Base-by-base conservation (phyloP, 345 rosid genomes). In the Boechera divaricarpa region DNA sequence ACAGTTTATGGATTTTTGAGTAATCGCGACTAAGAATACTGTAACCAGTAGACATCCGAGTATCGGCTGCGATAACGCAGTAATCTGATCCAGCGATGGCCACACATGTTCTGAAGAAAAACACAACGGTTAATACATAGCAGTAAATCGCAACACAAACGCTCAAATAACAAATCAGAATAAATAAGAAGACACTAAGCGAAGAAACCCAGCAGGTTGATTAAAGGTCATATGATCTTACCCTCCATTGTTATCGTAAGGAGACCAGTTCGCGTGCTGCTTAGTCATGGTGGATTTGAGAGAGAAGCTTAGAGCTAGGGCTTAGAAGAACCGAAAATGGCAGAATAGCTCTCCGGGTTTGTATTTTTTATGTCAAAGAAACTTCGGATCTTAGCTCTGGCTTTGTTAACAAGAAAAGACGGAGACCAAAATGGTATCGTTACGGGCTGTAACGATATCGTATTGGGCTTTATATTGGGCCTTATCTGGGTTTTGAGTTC, bases 191-290 rank as follows among this genome's bases (percentile, higher is more conserved):
- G 61, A 7, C 29, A 26, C 24, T 18, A 45, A 3, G 18, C 11
- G 73, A 63, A 41, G 67, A 74, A 18, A 39, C 10, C 0, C 12
- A 42, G 52, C 3, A 48, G 11, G 52, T 28, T 10, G 72, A 29
- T 38, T 39, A 41, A n/a, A 60, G n/a, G 67, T 65, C 9, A 72
- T 11, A 48, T 6, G 52, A 62, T 64, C 26, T 6, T 82, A 96
- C 99, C 99, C 99, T 81, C 99, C 99, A 88, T 96, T 96, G 94
- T 89, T 89, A 73, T 96, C 99, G 80, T 96, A 96, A 1, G 98
- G 98, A 70, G 90, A 84, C 91, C 92, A 96, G 68, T 82, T 87
- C 6, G 91, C 85, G 10, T 86, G 94, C 70, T 94, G 94, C 90
- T 89, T 89, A 73, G 87, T 82, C 98, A 92, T 90, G 81, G 87